Percentiles rank a stretch among this genome's conserved stretches.
These are phyloP conservation scores for Botryotinia globosa DNA, from an alignment of 2,329 filamentous ascomycete species.

Conservation along the genomic window DNA sequence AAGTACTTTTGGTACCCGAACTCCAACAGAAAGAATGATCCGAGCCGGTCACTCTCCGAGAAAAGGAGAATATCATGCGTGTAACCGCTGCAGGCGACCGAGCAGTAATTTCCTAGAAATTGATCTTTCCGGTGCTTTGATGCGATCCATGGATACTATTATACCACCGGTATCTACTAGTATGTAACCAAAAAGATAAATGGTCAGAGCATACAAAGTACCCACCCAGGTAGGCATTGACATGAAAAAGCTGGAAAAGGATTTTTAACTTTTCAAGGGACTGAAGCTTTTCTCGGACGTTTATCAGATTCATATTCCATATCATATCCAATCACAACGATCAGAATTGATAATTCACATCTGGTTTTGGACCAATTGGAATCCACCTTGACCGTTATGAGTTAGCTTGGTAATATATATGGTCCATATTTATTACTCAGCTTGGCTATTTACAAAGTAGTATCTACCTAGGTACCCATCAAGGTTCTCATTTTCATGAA, in stretches of 20 bases:
- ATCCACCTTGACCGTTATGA: neutral
- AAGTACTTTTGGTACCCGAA: neutral
- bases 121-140: neutral
- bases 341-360: neutral
- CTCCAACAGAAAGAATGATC: neutral
- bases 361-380: neutral
- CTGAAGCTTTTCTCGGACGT: neutral
- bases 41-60: neutral
- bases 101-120: neutral
- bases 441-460: neutral
- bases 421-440: neutral
- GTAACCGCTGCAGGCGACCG: neutral
- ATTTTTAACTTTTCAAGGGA: neutral
- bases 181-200: neutral
- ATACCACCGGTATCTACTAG: neutral
- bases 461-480: slow-evolving; percentile 9
- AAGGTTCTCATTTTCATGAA: slow-evolving; percentile 13
- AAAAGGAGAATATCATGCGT: neutral
- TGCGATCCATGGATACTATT: neutral
- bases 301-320: neutral
- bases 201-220: neutral
- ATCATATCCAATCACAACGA: neutral
- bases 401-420: neutral
- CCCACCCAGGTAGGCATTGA: neutral
- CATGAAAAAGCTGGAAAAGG: neutral